Base-by-base conservation (phyloP, 352 stramenopile species). In the Phytophthora podocarpi region DNA sequence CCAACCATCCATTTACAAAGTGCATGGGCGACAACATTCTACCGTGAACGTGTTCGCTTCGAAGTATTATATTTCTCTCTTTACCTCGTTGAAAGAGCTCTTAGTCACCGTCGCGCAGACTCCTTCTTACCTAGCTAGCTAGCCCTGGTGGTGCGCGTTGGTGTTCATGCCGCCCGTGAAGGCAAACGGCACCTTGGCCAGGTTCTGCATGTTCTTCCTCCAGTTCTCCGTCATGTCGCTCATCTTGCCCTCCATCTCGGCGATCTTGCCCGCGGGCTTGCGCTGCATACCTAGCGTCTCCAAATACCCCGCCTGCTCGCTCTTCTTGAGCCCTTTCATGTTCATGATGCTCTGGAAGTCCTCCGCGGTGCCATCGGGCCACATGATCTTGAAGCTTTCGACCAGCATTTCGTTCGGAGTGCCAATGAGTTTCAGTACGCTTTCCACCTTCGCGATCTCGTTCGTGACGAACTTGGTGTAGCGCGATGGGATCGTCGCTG, bases 401-500 rank as follows among this genome's bases (percentile, higher is more conserved):
- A 98, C 89, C 13, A 99, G 79, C 76, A 98, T 93, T 34, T 97
- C 90, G 23, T 90, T 91, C 11, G 97, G 96, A 46, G 96, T 99
- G 32, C 96, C 97, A 28, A 99, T 96, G 27, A 99, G 88, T 74
- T 99, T 99, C 21, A 99, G 81, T 48, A 99, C 87, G 39, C 90
- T 97, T 73, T 99, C 97, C 48, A 99, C 91, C 45, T 97, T 97
- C 13, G 84, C 82, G 64, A 98, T 97, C 72, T 98, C 91, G 52
- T 97, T 96, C 24, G 87, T 96, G 18, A 99, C 95, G 71, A 98
- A 98, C 67, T 99, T 99, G 10, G 85, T 98, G 79, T 99, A 99
- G 24, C 93, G 97, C 8, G 86, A 86, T 10, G 94, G 91, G 21
- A 97, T 92, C 53, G 95, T 81, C 3, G 78, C 80, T 4, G 74